Evolutionary conservation across 2,329 filamentous ascomycete species (phyloP).

Genomic region (Apiospora rasikravindrae): DNA sequence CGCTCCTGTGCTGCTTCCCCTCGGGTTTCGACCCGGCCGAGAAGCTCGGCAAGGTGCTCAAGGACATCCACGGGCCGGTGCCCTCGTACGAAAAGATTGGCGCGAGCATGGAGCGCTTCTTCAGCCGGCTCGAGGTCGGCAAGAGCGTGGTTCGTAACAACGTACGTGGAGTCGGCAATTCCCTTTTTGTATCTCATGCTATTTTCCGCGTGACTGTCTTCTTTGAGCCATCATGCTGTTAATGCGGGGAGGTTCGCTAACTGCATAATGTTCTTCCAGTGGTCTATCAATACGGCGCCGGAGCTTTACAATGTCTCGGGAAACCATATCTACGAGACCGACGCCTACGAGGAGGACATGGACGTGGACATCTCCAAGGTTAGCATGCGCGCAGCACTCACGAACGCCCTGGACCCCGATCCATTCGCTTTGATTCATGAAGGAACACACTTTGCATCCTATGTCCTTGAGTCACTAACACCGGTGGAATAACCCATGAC

Average conservation of each 20-base stretch:
- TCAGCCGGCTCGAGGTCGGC: constrained; percentile 52
- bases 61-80: constrained; percentile 57
- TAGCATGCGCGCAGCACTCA: background rate
- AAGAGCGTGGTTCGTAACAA: constrained; percentile 57
- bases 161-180: constrained; percentile 37
- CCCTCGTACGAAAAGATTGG: constrained; percentile 61
- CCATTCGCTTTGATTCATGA: background rate
- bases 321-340: constrained; percentile 44
- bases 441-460: too few relatives aligned
- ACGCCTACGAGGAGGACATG: constrained; percentile 41
- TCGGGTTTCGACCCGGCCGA: constrained; percentile 56
- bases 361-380: constrained; percentile 47
- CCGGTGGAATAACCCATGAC: background rate
- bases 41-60: constrained; percentile 55
- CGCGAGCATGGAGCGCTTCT: constrained; percentile 60
- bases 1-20: constrained; percentile 58
- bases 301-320: constrained; percentile 46
- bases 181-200: background rate
- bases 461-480: background rate
- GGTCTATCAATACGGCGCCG: constrained; percentile 31
- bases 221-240: background rate
- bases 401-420: background rate
- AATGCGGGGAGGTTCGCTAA: background rate
- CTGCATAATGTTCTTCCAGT: background rate
- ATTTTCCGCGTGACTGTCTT: too few relatives aligned